phyloP scores from a whole-genome alignment of 768 basidiomycete genomes.

The Candolleomyces eurysporus region DNA sequence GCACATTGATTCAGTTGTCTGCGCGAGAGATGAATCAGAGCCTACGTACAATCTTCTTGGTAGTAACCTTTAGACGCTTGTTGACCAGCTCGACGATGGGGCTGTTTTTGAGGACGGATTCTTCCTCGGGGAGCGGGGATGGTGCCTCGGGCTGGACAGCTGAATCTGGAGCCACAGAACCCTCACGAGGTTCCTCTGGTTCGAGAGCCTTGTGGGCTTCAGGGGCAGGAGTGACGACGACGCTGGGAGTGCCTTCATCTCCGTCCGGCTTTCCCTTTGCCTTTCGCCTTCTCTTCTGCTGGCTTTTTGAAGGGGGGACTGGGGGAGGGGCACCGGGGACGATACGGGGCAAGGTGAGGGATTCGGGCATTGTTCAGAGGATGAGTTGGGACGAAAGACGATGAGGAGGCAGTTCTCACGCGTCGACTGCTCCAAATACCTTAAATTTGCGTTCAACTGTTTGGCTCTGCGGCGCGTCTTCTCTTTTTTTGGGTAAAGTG shows the following conservation, averaged over 20 bases:
- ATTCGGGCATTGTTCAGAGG: slow-evolving; percentile 30
- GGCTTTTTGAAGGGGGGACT: slow-evolving; percentile 49
- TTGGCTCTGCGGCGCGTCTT: slow-evolving; percentile 1
- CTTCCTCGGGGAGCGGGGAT: slow-evolving; percentile 44
- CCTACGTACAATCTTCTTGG: slow-evolving; percentile 77
- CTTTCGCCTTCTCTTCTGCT: slow-evolving; percentile 70
- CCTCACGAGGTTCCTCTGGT: slow-evolving; percentile 29
- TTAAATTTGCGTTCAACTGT: neutral
- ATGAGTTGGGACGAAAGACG: neutral
- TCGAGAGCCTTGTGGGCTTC: slow-evolving; percentile 52
- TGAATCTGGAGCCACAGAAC: slow-evolving; percentile 42
- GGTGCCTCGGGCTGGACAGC: slow-evolving; percentile 41
- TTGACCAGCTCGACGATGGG: slow-evolving; percentile 76
- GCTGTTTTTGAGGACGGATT: slow-evolving; percentile 36
- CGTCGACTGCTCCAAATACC: neutral
- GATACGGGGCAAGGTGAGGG: slow-evolving; percentile 44
- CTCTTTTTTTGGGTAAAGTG: too few species aligned
- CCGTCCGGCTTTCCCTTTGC: slow-evolving; percentile 44
- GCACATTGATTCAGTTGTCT: slow-evolving; percentile 7
- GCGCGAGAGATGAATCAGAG: slow-evolving; percentile 9
- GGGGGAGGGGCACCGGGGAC: slow-evolving; percentile 79
- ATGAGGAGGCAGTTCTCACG: neutral
- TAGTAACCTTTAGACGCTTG: slow-evolving; percentile 73
- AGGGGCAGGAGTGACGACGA: slow-evolving; percentile 43
- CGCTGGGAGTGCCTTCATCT: slow-evolving; percentile 43